phyloP scores from a whole-genome alignment of 2,329 filamentous ascomycete genomes.

The Xylariaceae sp. region DNA sequence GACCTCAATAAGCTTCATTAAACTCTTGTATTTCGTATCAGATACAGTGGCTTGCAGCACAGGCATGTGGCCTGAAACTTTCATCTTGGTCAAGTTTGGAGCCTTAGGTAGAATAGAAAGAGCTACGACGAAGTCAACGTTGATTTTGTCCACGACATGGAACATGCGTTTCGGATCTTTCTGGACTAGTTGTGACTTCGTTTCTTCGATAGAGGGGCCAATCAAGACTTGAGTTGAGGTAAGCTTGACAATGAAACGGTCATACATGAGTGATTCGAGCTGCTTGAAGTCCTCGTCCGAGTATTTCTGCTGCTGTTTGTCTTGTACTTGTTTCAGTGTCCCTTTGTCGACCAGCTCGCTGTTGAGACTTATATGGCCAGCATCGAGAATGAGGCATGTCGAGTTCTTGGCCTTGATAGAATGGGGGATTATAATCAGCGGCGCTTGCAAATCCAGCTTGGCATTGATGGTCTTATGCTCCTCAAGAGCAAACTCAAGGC shows the following conservation, averaged over 20 bases:
- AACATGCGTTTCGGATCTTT: conserved; percentile 66
- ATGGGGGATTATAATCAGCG: conserved; percentile 92
- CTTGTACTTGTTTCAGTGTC: conserved; percentile 85
- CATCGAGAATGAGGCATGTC: conserved; percentile 90
- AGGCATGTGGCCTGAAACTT: conserved; percentile 86
- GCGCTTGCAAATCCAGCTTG: conserved; percentile 90
- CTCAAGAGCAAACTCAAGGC: conserved; percentile 91
- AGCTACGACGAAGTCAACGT: conserved; percentile 94
- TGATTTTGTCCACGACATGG: conserved; percentile 94
- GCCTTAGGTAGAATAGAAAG: conserved; percentile 96
- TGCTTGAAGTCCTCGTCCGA: conserved; percentile 84
- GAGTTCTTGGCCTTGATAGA: conserved; percentile 78
- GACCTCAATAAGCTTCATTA: conserved; percentile 95
- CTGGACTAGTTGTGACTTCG: conserved; percentile 73
- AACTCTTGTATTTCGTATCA: conserved; percentile 91
- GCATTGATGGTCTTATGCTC: conserved; percentile 98
- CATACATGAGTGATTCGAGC: conserved; percentile 93
- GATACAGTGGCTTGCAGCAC: conserved; percentile 89
- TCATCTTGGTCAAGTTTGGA: conserved; percentile 85
- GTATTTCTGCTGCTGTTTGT: conserved; percentile 83
- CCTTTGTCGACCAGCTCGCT: conserved; percentile 90
- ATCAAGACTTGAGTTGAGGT: conserved; percentile 95
- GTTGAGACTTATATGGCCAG: conserved; percentile 89
- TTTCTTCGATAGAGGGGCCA: conserved; percentile 85
- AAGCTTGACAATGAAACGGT: conserved; percentile 90